A percentile compares a stretch with the other conserved stretches of the same genome.
These are phyloP conservation scores for Arthrobotrys sphaeroides DNA, from an alignment of 2,329 filamentous ascomycete species.

Conservation along the genomic window DNA sequence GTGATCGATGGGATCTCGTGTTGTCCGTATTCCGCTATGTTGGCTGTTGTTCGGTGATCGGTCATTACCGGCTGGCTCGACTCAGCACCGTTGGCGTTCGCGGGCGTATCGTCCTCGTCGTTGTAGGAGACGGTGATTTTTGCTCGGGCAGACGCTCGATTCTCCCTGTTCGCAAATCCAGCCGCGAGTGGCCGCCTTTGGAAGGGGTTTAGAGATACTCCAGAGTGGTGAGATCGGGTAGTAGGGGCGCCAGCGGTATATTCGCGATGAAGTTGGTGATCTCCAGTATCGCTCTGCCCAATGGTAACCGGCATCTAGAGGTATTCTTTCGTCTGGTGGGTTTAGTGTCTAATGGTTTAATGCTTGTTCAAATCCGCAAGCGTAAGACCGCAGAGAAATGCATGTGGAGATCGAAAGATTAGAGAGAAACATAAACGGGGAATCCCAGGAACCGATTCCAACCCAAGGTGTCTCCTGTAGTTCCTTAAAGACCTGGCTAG, in stretches of 20 bases:
- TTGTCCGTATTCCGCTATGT: slow-evolving; percentile 39
- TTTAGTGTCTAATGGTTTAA: slow-evolving; percentile 2
- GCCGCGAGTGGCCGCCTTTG: slow-evolving; percentile 46
- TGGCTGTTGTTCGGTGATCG: slow-evolving; percentile 38
- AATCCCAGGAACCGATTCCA: slow-evolving; percentile 49
- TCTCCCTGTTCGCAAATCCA: slow-evolving; percentile 39
- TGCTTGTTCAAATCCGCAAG: slow-evolving; percentile 12
- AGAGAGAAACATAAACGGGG: slow-evolving; percentile 16
- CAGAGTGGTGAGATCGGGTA: slow-evolving; percentile 44
- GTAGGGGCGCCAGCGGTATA: slow-evolving; percentile 39
- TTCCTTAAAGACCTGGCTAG: slow-evolving; percentile 29
- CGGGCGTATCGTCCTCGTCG: slow-evolving; percentile 43
- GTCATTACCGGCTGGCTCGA: slow-evolving; percentile 40
- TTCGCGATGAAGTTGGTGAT: slow-evolving; percentile 47
- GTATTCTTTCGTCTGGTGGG: slow-evolving; percentile 8
- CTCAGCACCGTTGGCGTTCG: slow-evolving; percentile 24
- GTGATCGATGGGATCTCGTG: slow-evolving; percentile 49
- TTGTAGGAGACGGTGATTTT: slow-evolving; percentile 45
- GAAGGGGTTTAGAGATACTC: slow-evolving; percentile 49
- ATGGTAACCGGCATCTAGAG: slow-evolving; percentile 53
- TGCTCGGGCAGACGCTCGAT: slow-evolving; percentile 37
- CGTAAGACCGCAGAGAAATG: neutral
- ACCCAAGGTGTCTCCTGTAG: slow-evolving; percentile 10
- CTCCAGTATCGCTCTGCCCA: slow-evolving; percentile 43
- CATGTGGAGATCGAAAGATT: slow-evolving; percentile 14